Evolutionary conservation across 169 alveolate species (phyloP).

Genomic region (Toxoplasma gondii): DNA sequence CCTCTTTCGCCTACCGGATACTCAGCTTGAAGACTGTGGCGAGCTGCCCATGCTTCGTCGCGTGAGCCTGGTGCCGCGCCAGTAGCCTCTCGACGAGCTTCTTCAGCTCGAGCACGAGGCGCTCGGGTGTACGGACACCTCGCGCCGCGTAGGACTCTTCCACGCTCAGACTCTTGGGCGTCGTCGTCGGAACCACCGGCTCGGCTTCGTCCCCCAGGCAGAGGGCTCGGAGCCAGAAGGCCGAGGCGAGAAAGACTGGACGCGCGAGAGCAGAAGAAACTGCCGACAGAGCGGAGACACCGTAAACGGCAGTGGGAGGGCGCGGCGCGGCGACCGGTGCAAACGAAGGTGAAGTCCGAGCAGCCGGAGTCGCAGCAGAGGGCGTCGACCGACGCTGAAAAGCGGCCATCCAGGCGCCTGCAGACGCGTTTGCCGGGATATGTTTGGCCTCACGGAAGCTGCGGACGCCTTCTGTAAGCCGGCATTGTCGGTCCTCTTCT

Average conservation of each 20-base stretch:
- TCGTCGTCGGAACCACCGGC: constrained; percentile 7
- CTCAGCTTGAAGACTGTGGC: constrained; percentile 19
- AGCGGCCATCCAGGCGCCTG: too few species aligned
- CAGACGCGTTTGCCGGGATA: too few species aligned
- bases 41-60: not conserved
- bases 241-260: not conserved
- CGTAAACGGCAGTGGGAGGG: not conserved
- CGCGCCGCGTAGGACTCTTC: constrained; percentile 48
- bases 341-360: not conserved
- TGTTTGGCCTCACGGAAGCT: too few species aligned
- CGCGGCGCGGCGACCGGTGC: not conserved
- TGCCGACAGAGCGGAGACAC: not conserved
- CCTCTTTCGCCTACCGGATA: not conserved
- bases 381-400: too few species aligned
- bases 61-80: constrained; percentile 16
- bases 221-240: not conserved
- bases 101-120: not conserved
- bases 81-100: constrained; percentile 26
- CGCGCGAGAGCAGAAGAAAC: not conserved
- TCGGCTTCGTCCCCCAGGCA: constrained; percentile 41
- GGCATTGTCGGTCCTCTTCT: too few species aligned
- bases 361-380: too few species aligned
- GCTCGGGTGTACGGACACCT: not conserved
- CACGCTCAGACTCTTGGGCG: constrained; percentile 35
- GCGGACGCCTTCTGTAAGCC: too few species aligned